Evolutionary conservation across 2,329 filamentous ascomycete species (phyloP).

Genomic region (Fusarium domesticum): DNA sequence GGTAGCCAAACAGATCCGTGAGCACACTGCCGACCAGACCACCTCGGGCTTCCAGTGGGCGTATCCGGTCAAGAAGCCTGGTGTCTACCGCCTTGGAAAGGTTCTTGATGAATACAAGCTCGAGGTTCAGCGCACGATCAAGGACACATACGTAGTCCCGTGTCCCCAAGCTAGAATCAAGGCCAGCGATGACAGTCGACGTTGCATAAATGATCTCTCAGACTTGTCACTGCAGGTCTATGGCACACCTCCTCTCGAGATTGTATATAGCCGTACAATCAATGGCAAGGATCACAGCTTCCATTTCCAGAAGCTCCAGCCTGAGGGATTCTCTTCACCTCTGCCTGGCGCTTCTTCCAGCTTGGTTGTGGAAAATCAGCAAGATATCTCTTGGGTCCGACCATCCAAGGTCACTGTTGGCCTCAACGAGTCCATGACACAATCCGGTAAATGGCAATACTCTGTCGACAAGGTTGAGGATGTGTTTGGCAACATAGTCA

Average conservation of each 20-base stretch:
- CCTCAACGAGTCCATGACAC: slow-evolving; percentile 83
- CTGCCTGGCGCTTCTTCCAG: slow-evolving; percentile 61
- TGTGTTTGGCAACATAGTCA: slow-evolving; percentile 80
- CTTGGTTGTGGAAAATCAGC: slow-evolving; percentile 58
- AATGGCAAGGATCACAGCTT: slow-evolving; percentile 81
- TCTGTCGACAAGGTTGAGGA: slow-evolving; percentile 89
- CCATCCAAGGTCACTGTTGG: slow-evolving; percentile 73
- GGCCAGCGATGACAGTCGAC: slow-evolving; percentile 56
- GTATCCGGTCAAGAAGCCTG: slow-evolving; percentile 77
- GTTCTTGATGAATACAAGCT: slow-evolving; percentile 93
- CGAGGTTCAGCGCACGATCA: slow-evolving; percentile 74
- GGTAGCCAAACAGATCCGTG: slow-evolving; percentile 66
- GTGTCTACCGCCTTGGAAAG: slow-evolving; percentile 78
- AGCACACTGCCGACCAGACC: slow-evolving; percentile 61
- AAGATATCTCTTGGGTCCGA: slow-evolving; percentile 78
- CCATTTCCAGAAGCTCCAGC: slow-evolving; percentile 90
- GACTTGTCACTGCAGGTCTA: slow-evolving; percentile 78
- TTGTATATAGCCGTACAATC: slow-evolving; percentile 85
- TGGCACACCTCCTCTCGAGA: slow-evolving; percentile 85
- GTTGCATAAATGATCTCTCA: slow-evolving; percentile 85
- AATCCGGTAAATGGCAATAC: slow-evolving; percentile 81
- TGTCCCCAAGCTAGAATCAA: slow-evolving; percentile 80
- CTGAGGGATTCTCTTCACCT: slow-evolving; percentile 79
- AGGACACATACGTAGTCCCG: slow-evolving; percentile 78
- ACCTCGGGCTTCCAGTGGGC: slow-evolving; percentile 64